Percentiles rank a stretch among this genome's conserved stretches.
phyloP scores from a whole-genome alignment of 306 rosid genomes.

The Castanea crenata region DNA sequence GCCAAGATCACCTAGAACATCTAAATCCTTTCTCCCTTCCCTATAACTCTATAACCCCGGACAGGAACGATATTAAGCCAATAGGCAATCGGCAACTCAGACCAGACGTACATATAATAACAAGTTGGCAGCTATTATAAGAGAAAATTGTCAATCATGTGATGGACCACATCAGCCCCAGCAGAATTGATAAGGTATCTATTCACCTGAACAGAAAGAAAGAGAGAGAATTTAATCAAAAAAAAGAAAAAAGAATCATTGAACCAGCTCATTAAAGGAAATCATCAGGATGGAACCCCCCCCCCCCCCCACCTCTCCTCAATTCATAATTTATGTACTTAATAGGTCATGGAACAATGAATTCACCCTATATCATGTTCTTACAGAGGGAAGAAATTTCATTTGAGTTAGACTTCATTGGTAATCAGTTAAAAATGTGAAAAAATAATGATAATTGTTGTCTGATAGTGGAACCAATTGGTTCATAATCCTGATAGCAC shows the following conservation, averaged over 20 bases:
- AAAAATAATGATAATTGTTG: neutral
- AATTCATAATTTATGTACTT: neutral
- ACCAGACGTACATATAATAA: neutral
- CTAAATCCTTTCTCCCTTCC: neutral
- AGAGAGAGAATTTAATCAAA: neutral
- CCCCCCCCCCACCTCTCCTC: too few relatives aligned
- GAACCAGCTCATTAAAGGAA: neutral
- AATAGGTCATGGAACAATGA: neutral
- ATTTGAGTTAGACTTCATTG: neutral
- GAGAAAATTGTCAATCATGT: conserved; percentile 73
- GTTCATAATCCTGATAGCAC: too few relatives aligned
- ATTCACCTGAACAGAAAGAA: conserved; percentile 51
- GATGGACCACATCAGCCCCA: conserved; percentile 80
- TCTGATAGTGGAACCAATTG: too few relatives aligned
- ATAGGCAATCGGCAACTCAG: too few relatives aligned
- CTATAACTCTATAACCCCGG: too few relatives aligned
- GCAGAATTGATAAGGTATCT: conserved; percentile 46
- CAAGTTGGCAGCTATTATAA: conserved; percentile 16
- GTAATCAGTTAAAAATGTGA: neutral
- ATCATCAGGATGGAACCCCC: neutral
- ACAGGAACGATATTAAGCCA: neutral
- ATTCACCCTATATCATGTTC: neutral
- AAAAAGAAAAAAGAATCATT: neutral
- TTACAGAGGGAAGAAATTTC: neutral
- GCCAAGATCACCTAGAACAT: neutral